Conservation (phyloP, 2,329 filamentous ascomycete genomes). For the Basipetospora chlamydospora region DNA sequence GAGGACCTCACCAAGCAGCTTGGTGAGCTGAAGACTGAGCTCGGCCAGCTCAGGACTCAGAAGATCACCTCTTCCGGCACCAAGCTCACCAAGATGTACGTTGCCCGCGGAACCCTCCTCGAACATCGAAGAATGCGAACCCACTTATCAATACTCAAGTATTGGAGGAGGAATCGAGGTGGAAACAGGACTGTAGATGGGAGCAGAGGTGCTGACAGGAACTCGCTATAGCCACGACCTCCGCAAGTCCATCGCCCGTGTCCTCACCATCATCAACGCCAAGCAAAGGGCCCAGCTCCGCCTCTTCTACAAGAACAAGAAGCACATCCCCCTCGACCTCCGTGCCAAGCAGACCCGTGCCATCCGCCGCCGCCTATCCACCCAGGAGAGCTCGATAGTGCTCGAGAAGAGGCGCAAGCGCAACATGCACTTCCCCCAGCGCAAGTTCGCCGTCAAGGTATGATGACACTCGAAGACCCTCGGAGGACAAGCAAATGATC, state of each 20-base stretch:
- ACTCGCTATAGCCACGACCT: conserved; percentile 69
- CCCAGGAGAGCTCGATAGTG: conserved; percentile 71
- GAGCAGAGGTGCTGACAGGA: conserved; percentile 11
- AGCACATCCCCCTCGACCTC: conserved; percentile 97
- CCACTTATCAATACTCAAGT: too few species aligned
- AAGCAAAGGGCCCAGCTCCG: conserved; percentile 97
- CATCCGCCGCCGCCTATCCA: conserved; percentile 87
- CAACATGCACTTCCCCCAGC: conserved; percentile 88
- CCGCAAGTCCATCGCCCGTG: conserved; percentile 97
- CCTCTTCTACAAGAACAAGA: conserved; percentile 99
- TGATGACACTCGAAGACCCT: conserved; percentile 6
- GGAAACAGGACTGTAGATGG: conserved; percentile 5
- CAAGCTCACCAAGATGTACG: conserved; percentile 97
- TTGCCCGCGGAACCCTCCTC: too few species aligned
- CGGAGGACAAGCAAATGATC: too few species aligned
- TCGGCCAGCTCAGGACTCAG: conserved; percentile 92
- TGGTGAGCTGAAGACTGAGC: conserved; percentile 88
- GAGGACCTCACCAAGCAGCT: conserved; percentile 94
- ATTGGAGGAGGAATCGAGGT: too few species aligned
- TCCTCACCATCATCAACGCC: conserved; percentile 98
- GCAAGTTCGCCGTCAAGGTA: conserved; percentile 99
- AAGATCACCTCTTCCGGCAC: conserved; percentile 92
- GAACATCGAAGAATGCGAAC: too few species aligned
- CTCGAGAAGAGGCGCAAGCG: conserved; percentile 97
- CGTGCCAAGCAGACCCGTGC: conserved; percentile 96